Conservation (phyloP, 2,329 filamentous ascomycete species). For the Coniosporium tulheliwenetii region DNA sequence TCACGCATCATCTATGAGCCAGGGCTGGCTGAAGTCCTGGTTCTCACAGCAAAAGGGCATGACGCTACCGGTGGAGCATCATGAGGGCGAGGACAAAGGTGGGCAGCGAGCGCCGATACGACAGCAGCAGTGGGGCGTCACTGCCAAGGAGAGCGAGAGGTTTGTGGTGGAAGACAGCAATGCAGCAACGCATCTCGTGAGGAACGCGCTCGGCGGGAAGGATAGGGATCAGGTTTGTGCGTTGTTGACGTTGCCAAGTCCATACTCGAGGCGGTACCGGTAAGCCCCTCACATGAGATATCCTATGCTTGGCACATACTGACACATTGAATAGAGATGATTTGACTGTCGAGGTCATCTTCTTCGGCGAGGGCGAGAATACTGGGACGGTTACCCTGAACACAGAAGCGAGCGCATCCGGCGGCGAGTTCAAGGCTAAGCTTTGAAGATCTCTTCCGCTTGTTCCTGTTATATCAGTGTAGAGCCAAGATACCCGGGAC, state of each 20-base stretch:
- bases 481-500: too few species aligned
- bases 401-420: slow-evolving; percentile 62
- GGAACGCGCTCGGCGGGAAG: slow-evolving; percentile 86
- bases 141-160: slow-evolving; percentile 55
- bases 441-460: slow-evolving; percentile 15
- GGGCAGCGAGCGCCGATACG: slow-evolving; percentile 82
- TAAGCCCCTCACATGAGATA: slow-evolving; percentile 24
- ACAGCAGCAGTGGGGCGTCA: slow-evolving; percentile 79
- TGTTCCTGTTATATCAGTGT: neutral
- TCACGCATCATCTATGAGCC: slow-evolving; percentile 22
- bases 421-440: slow-evolving; percentile 31
- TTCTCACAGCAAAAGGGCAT: slow-evolving; percentile 34
- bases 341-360: slow-evolving; percentile 93
- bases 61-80: slow-evolving; percentile 57
- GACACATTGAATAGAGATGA: slow-evolving; percentile 53
- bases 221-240: slow-evolving; percentile 90
- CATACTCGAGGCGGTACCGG: slow-evolving; percentile 84
- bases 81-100: slow-evolving; percentile 28
- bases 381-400: slow-evolving; percentile 72
- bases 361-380: slow-evolving; percentile 73
- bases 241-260: slow-evolving; percentile 76
- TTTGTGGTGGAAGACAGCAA: slow-evolving; percentile 95
- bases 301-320: slow-evolving; percentile 5
- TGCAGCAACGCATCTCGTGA: slow-evolving; percentile 83
- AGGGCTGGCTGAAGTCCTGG: slow-evolving; percentile 61